These are phyloP conservation scores for Leccinum broughii DNA, from an alignment of 768 basidiomycete genomes.

Conservation along the genomic window DNA sequence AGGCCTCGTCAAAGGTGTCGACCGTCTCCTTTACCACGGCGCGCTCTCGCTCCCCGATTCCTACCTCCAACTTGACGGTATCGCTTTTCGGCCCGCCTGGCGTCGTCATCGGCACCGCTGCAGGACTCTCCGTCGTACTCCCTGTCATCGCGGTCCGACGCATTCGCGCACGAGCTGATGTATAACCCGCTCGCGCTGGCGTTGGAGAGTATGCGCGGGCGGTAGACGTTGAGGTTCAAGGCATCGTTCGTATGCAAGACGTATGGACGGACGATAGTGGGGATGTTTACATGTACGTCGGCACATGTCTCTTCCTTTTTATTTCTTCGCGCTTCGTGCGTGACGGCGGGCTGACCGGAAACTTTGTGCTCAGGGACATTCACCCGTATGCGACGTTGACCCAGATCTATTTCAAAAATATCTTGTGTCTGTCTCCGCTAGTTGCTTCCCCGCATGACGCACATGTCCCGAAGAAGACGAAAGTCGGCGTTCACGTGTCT, in stretches of 20 bases:
- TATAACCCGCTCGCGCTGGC: slow-evolving; percentile 71
- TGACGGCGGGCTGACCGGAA: not conserved
- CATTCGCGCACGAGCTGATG: slow-evolving; percentile 42
- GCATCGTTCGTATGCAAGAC: slow-evolving; percentile 50
- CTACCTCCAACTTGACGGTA: slow-evolving; percentile 66
- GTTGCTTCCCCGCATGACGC: too few species aligned
- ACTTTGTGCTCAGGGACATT: slow-evolving; percentile 51
- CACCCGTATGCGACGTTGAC: slow-evolving; percentile 64
- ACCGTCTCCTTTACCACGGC: slow-evolving; percentile 73
- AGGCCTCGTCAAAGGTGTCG: not conserved
- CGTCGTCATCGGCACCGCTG: not conserved
- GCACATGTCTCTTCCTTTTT: not conserved
- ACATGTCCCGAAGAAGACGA: too few species aligned
- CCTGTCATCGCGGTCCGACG: slow-evolving; percentile 24
- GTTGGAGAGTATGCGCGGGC: slow-evolving; percentile 78
- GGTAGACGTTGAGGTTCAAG: slow-evolving; percentile 63
- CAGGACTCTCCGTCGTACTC: too few species aligned
- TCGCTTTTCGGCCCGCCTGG: slow-evolving; percentile 59
- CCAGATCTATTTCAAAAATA: slow-evolving; percentile 67
- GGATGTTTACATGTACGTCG: slow-evolving; percentile 42
- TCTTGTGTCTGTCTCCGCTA: too few species aligned
- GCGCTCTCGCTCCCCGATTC: slow-evolving; percentile 75
- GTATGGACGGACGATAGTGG: slow-evolving; percentile 57
- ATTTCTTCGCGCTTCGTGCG: not conserved
- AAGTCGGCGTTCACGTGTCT: slow-evolving; percentile 71